A percentile compares a stretch with the other conserved stretches of the same genome.
Evolutionary conservation across 139 green algal species (phyloP).

Genomic region (Chlorella sp.): DNA sequence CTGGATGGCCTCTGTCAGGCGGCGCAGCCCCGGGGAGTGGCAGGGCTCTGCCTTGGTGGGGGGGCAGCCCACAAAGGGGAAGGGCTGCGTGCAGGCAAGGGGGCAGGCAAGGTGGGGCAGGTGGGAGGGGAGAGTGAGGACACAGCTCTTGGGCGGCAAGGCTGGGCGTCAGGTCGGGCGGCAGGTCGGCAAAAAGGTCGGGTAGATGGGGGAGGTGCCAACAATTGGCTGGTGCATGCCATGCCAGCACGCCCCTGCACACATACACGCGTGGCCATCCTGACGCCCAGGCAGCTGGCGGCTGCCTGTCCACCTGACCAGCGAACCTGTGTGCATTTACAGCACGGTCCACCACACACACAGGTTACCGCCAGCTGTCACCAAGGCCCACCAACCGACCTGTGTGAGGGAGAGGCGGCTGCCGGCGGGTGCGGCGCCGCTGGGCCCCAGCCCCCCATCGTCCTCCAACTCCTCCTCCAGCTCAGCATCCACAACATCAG

Average conservation of each 20-base stretch:
- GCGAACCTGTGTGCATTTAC: too few relatives aligned
- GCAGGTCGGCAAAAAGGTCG: too few relatives aligned
- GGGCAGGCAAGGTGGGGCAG: neutral
- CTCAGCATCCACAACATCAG: constrained; percentile 17
- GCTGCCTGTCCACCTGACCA: too few relatives aligned
- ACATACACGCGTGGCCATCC: too few relatives aligned
- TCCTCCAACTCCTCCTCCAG: constrained; percentile 13
- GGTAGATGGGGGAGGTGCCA: neutral
- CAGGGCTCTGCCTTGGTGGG: constrained; percentile 40
- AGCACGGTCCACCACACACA: too few relatives aligned
- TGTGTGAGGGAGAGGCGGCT: constrained; percentile 10
- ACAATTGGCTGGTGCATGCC: too few relatives aligned
- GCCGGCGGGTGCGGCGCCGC: neutral
- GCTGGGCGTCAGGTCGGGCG: too few relatives aligned
- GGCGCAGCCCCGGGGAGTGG: constrained; percentile 50
- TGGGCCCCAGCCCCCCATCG: neutral
- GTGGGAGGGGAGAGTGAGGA: too few relatives aligned
- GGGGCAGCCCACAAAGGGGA: constrained; percentile 59
- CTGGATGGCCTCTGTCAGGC: constrained; percentile 38
- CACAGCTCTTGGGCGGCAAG: neutral
- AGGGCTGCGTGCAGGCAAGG: constrained; percentile 43
- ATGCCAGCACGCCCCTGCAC: too few relatives aligned
- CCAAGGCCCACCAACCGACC: neutral
- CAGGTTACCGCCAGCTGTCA: too few relatives aligned
- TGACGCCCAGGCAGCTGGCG: too few relatives aligned